Evolutionary conservation across 225 moss, liverwort and hornwort genomes (phyloP).

Genomic region (Marchantia paleacea): DNA sequence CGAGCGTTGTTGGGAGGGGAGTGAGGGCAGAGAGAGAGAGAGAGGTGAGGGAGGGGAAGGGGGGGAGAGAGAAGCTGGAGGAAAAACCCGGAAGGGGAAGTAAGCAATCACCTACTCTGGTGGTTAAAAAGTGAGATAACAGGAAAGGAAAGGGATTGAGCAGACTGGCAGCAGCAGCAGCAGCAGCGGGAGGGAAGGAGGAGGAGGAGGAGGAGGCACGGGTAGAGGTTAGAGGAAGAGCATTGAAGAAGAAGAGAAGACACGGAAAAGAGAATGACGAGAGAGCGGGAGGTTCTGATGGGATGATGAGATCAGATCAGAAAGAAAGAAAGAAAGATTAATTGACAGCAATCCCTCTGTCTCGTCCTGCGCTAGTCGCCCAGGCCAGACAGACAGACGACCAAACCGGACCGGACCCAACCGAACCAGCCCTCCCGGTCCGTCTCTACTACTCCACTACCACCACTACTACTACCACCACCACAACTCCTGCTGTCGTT

Average conservation of each 20-base stretch:
- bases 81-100: too few species aligned
- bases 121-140: neutral
- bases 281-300: neutral
- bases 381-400: neutral
- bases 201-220: neutral
- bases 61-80: neutral
- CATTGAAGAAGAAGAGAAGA: too few species aligned
- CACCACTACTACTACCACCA: too few species aligned
- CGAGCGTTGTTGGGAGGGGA: neutral
- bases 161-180: neutral
- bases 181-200: neutral
- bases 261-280: too few species aligned
- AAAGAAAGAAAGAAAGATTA: neutral
- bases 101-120: neutral
- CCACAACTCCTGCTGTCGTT: neutral
- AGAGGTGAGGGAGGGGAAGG: neutral
- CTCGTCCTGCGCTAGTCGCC: neutral
- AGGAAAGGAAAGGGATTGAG: neutral
- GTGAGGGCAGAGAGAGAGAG: too few species aligned
- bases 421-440: too few species aligned
- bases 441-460: too few species aligned
- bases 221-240: too few species aligned
- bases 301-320: neutral
- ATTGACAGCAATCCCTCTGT: neutral
- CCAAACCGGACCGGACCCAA: neutral